Evolutionary conservation across 164 flowering plant genomes (phyloP), one percentile per base, ranked within the genome.

Genomic region (Stephania cephalantha): DNA sequence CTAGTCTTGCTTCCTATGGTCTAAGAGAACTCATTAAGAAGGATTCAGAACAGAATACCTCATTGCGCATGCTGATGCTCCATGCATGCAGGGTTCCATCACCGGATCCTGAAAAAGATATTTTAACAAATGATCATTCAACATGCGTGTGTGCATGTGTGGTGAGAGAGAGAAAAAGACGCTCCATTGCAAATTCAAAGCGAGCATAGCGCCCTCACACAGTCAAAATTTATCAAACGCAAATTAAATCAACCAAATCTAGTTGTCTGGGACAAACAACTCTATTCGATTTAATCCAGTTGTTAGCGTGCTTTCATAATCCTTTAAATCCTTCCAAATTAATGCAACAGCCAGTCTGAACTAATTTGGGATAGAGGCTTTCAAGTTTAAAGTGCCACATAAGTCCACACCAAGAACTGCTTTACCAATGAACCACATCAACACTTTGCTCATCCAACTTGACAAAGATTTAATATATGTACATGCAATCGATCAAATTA

Each of bases 51-150:
- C 46, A 30, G 22, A n/a, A 22, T 87, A 95, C 99, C 99, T 95
- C 97, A 55, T 73, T 82, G 68, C 90, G 76, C 75, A 7, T 84
- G 84, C 76, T 79, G 78, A 93, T 87, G 81, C 84, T 87, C 98
- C 99, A 93, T n/a, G 97, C 95, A 81, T 88, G 96, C 83, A 95
- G 74, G 65, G 86, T 89, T 77, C 98, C 99, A 85, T 92, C 97
- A 76, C 98, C 99, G 22, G 99, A 93, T 75, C 99, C 99, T 95
- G 82, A 50, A 79, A 78, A 35, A 74, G 29, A 74, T 17, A 3
- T 58, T 58, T 58, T 4, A 1, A 58, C n/a, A 45, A 58, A 12
- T 42, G 55, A 58, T 69, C 71, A 31, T 35, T 31, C 46, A 20
- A 9, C 55, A 68, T 45, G 46, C 1, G 44, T 8, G 46, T 68